Percentiles rank a stretch among this genome's conserved stretches.
These are phyloP conservation scores for Cordyceps fumosorosea DNA, from an alignment of 2,329 filamentous ascomycete genomes.

Conservation along the genomic window DNA sequence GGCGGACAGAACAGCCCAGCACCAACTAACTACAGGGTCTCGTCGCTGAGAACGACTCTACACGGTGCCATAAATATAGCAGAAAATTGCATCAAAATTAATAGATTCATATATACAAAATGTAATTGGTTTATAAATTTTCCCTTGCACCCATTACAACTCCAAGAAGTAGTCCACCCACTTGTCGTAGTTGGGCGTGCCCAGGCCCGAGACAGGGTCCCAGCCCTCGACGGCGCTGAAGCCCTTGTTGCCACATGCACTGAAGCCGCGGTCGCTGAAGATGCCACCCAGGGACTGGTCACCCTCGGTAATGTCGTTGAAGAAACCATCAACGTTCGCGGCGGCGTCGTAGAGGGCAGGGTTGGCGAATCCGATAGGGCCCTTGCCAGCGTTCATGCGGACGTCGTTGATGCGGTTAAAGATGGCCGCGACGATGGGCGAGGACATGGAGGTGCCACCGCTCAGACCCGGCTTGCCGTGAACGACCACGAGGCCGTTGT, in stretches of 20 bases:
- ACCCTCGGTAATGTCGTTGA: conserved; percentile 21
- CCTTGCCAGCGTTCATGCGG: conserved; percentile 25
- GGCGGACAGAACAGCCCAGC: too few relatives aligned
- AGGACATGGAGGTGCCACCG: conserved; percentile 24
- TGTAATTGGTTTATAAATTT: too few relatives aligned
- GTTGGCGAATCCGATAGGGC: conserved; percentile 28
- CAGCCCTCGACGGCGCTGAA: conserved; percentile 21
- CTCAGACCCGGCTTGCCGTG: conserved; percentile 36
- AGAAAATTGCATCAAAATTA: too few relatives aligned
- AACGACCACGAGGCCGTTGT: conserved; percentile 36
- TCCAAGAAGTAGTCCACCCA: conserved; percentile 5
- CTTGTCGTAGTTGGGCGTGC: conserved; percentile 13
- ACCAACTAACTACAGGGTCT: too few relatives aligned
- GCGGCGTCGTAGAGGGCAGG: conserved; percentile 9
- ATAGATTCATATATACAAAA: neutral
- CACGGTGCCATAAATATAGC: too few relatives aligned
- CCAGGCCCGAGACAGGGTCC: conserved; percentile 24
- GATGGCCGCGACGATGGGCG: conserved; percentile 17
- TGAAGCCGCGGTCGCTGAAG: conserved; percentile 11
- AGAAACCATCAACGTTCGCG: conserved; percentile 4
- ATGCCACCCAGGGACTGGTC: conserved; percentile 17
- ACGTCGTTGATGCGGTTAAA: conserved; percentile 18
- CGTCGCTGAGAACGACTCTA: too few relatives aligned
- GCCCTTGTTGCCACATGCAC: conserved; percentile 18
- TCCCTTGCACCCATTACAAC: neutral